Evolutionary conservation across 768 basidiomycete species (phyloP).

Genomic region (Naganishia vishniacii): DNA sequence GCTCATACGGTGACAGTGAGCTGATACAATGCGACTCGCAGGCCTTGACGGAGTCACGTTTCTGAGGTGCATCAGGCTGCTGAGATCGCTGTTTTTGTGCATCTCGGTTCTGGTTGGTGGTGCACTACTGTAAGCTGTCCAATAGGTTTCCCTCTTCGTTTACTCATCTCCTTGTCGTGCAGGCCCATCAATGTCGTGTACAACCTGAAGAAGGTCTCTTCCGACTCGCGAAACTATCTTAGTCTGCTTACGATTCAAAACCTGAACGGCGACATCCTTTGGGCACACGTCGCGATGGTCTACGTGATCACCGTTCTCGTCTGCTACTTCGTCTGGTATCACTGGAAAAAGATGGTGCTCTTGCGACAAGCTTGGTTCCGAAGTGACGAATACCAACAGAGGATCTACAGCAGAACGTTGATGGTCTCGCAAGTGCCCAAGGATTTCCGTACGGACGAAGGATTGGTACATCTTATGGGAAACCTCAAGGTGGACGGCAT

Average conservation of each 20-base stretch:
- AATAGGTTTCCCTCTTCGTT: background rate
- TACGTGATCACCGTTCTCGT: constrained; percentile 63
- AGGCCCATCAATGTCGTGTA: constrained; percentile 74
- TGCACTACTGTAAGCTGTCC: constrained; percentile 22
- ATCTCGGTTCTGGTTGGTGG: constrained; percentile 34
- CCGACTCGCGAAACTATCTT: constrained; percentile 51
- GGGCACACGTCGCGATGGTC: constrained; percentile 74
- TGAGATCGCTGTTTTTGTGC: constrained; percentile 53
- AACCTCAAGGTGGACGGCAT: constrained; percentile 49
- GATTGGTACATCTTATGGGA: constrained; percentile 55
- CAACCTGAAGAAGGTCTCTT: constrained; percentile 64
- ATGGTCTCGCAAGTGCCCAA: constrained; percentile 71
- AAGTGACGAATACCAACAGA: constrained; percentile 61
- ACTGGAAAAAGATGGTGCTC: constrained; percentile 58
- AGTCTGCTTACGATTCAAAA: constrained; percentile 72
- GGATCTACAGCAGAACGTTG: constrained; percentile 90
- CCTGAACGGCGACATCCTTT: constrained; percentile 65
- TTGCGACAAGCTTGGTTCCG: constrained; percentile 79
- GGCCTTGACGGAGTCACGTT: constrained; percentile 91
- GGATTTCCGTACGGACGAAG: constrained; percentile 77
- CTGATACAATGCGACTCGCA: constrained; percentile 52
- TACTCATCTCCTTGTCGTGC: constrained; percentile 42
- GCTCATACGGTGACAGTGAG: background rate
- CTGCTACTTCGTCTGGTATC: constrained; percentile 38
- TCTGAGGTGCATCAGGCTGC: constrained; percentile 82